phyloP scores from a whole-genome alignment of 352 stramenopile species.

The Nothophytophthora sp. region DNA sequence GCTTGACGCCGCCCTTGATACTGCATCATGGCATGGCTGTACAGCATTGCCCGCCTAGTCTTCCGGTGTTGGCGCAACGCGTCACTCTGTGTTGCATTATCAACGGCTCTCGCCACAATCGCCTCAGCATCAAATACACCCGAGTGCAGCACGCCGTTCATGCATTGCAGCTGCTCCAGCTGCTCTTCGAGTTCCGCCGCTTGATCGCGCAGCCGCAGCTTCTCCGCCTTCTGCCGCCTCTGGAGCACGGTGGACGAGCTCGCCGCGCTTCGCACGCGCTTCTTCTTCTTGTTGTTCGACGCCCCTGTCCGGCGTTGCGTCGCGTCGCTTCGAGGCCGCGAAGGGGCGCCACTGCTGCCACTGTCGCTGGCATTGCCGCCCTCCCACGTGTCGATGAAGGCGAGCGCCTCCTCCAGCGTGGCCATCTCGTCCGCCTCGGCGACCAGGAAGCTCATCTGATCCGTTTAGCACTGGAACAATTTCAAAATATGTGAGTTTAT shows the following conservation, averaged over 20 bases:
- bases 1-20: conserved; percentile 2
- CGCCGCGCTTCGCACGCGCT: conserved; percentile 14
- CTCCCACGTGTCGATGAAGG: conserved; percentile 31
- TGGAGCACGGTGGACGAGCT: conserved; percentile 21
- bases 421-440: conserved; percentile 4
- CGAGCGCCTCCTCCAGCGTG: conserved; percentile 23
- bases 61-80: no score
- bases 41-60: no score
- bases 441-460: no score
- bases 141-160: no score
- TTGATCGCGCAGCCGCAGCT: conserved; percentile 18
- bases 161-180: conserved; percentile 12
- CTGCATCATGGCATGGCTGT: conserved; percentile 10
- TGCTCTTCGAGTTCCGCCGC: conserved; percentile 22
- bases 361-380: neutral
- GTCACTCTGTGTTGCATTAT: no score
- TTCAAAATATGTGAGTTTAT: no score
- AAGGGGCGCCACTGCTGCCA: no score
- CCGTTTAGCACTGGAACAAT: no score
- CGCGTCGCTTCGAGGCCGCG: conserved; percentile 10
- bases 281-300: conserved; percentile 13
- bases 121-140: no score
- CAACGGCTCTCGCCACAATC: no score
- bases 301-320: conserved; percentile 5
- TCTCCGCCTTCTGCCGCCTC: conserved; percentile 24